Evolutionary conservation across 257 asterid species (phyloP).

Genomic region (Plantago ovata): DNA sequence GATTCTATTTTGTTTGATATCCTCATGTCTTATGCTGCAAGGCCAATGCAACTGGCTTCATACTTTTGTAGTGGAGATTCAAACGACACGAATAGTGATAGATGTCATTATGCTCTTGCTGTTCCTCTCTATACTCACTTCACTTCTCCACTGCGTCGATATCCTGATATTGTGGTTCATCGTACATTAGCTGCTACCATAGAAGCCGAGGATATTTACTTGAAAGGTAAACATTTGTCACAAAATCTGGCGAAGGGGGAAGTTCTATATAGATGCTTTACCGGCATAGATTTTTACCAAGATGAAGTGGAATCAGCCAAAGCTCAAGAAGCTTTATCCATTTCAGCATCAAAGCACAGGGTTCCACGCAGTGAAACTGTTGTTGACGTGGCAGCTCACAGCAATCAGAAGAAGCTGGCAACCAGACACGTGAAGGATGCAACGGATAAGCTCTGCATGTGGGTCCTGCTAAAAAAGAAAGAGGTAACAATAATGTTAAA

Average conservation of each 20-base stretch:
- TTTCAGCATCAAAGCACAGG: slow-evolving; percentile 47
- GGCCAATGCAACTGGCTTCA: slow-evolving; percentile 84
- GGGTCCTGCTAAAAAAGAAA: slow-evolving; percentile 69
- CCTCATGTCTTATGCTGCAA: slow-evolving; percentile 76
- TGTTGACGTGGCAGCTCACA: slow-evolving; percentile 61
- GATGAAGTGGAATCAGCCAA: slow-evolving; percentile 44
- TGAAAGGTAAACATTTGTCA: slow-evolving; percentile 31
- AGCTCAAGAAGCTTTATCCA: slow-evolving; percentile 58
- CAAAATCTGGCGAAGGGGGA: slow-evolving; percentile 24
- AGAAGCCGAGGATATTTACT: slow-evolving; percentile 66
- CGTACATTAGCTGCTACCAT: slow-evolving; percentile 77
- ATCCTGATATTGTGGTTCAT: slow-evolving; percentile 86
- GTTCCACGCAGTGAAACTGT: slow-evolving; percentile 43
- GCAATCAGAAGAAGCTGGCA: slow-evolving; percentile 72
- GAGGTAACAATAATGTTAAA: slow-evolving; percentile 38
- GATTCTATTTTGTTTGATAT: slow-evolving; percentile 63
- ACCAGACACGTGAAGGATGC: slow-evolving; percentile 73
- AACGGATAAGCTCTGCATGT: slow-evolving; percentile 57
- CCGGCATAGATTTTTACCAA: slow-evolving; percentile 40
- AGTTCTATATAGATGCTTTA: slow-evolving; percentile 46
- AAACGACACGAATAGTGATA: slow-evolving; percentile 31
- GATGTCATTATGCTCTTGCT: slow-evolving; percentile 75
- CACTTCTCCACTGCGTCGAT: slow-evolving; percentile 87
- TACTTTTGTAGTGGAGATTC: slow-evolving; percentile 82
- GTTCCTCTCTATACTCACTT: slow-evolving; percentile 88